Base-by-base conservation (phyloP, 495 filamentous ascomycete genomes). In the Emericellopsis terricola region DNA sequence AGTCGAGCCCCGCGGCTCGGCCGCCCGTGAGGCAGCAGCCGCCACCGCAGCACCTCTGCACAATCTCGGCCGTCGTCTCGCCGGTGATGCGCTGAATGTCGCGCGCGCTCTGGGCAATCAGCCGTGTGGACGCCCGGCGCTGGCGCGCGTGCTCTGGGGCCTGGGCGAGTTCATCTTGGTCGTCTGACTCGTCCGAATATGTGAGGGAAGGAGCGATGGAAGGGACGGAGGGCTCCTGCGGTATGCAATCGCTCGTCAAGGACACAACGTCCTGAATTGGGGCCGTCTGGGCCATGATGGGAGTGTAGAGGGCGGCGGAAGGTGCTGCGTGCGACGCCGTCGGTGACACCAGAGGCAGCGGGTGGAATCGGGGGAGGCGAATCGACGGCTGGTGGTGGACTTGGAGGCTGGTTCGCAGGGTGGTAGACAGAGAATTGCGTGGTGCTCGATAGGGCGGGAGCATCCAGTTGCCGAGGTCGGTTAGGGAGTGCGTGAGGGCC, bases 11-110 rank as follows among this genome's bases (percentile, higher is more conserved):
- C 10, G 27, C 27, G 14, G 28, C 28, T 68, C 55, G 4, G 64
- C 64, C 43, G 73, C 48, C 21, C 67, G 65, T 32, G 76, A 83
- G 67, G 51, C 86, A 94, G 57, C 91, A 94, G 28, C 87, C 86
- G 33, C 87, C 85, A 20, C 89, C 89, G 50, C 89, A 97, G 60
- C 91, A 97, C 59, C 77, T 57, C 58, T 68, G 45, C 49, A 68
- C 60, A 61, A 77, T 45, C 45, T 65, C 55, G 31, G 72, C 73
- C 11, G 68, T 70, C 5, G 67, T 61, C 48, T 69, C 64, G 33
- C 68, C 69, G 31, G 72, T 71, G 16, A 92, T 67, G 39, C 76
- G 61, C 44, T 71, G 65, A 39, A 91, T 76, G 44, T 87, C 81
- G 15, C 72, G 65, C 0, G 77, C 66, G 50, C 69, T 80, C 46